phyloP scores from a whole-genome alignment of 2,329 filamentous ascomycete species.

The Fusarium sp. region DNA sequence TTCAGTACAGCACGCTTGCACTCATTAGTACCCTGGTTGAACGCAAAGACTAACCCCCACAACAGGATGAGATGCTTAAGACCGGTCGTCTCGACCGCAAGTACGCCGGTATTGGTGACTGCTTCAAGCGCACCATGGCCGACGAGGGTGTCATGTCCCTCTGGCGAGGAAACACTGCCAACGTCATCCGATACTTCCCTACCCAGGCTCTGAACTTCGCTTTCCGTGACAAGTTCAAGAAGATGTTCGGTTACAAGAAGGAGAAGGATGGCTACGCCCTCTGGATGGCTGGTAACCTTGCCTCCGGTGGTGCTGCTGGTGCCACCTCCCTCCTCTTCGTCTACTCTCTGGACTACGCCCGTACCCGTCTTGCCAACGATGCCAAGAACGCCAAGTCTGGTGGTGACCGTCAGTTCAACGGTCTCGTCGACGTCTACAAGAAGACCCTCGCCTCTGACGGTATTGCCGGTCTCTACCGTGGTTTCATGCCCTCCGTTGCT shows the following conservation, averaged over 20 bases:
- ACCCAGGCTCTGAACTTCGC: conserved; percentile 99
- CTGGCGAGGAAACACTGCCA: conserved; percentile 99
- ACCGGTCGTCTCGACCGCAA: conserved; percentile 96
- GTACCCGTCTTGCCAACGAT: conserved; percentile 99
- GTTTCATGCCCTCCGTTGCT: conserved; percentile 99
- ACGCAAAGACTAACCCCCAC: conserved; percentile 47
- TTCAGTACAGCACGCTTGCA: not conserved
- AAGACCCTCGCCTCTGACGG: conserved; percentile 99
- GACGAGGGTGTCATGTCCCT: conserved; percentile 94
- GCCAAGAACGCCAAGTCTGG: conserved; percentile 97
- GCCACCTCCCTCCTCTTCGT: conserved; percentile 99
- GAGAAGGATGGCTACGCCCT: conserved; percentile 96
- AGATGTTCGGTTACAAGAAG: conserved; percentile 99
- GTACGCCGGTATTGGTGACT: conserved; percentile 93
- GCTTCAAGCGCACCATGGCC: conserved; percentile 91
- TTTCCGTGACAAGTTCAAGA: conserved; percentile 99
- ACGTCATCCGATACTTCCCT: conserved; percentile 99
- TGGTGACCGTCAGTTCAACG: conserved; percentile 99
- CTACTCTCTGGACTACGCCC: conserved; percentile 99
- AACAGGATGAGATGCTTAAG: conserved; percentile 99
- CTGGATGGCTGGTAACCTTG: conserved; percentile 99
- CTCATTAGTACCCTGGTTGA: not conserved
- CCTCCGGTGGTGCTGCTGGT: conserved; percentile 99
- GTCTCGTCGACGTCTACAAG: conserved; percentile 99
- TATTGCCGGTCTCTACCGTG: conserved; percentile 99